Evolutionary conservation across 805 yeast genomes (phyloP).

Genomic region (Candida saitoana): DNA sequence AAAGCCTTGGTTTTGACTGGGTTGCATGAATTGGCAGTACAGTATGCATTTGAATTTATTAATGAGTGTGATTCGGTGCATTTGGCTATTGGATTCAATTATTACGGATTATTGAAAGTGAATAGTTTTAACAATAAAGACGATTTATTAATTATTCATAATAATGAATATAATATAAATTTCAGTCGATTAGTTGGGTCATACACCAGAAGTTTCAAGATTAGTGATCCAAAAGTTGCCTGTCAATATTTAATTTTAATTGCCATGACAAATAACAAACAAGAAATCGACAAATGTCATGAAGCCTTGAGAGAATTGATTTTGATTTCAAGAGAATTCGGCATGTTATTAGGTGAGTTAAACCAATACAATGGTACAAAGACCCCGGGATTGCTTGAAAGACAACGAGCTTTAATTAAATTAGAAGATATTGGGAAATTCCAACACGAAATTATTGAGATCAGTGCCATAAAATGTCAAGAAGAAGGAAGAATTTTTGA

Average conservation of each 20-base stretch:
- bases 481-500: conserved; percentile 88
- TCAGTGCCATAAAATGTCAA: conserved; percentile 81
- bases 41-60: conserved; percentile 51
- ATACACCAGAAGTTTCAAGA: conserved; percentile 78
- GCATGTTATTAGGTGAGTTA: conserved; percentile 77
- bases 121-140: conserved; percentile 28
- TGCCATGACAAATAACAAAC: conserved; percentile 44
- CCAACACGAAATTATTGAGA: conserved; percentile 69
- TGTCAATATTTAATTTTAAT: conserved; percentile 81
- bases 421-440: conserved; percentile 58
- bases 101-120: conserved; percentile 63
- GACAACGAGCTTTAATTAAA: conserved; percentile 61
- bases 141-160: conserved; percentile 31
- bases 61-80: conserved; percentile 88
- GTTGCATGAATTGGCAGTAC: conserved; percentile 74
- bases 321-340: conserved; percentile 80
- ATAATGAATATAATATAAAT: conserved; percentile 34
- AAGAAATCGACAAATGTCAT: conserved; percentile 58
- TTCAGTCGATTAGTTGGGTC: conserved; percentile 70
- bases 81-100: conserved; percentile 74
- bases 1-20: conserved; percentile 74
- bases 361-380: conserved; percentile 65
- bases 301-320: conserved; percentile 81
- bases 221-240: conserved; percentile 84
- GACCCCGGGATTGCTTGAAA: conserved; percentile 79